These are phyloP conservation scores for Xylaria sp. DNA, from an alignment of 2,329 filamentous ascomycete genomes.

Conservation along the genomic window DNA sequence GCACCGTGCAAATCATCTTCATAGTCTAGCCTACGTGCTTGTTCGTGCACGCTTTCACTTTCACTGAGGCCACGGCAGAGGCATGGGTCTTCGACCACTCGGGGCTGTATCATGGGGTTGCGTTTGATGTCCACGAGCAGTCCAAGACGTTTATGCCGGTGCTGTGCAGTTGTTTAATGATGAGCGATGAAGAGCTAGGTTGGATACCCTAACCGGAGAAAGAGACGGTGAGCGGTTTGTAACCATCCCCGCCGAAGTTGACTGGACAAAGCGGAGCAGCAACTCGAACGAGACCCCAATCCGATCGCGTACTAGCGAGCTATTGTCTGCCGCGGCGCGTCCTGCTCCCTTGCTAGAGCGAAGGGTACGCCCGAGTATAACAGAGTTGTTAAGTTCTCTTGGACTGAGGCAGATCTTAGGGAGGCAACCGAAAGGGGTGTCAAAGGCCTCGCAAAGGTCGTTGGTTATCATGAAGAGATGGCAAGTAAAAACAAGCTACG, in stretches of 20 bases:
- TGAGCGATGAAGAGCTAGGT: not conserved
- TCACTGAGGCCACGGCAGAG: not conserved
- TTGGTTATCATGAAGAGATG: not conserved
- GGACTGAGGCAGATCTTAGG: not conserved
- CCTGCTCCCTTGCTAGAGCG: not conserved
- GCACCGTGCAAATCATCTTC: not conserved
- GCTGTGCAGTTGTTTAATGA: not conserved
- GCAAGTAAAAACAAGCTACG: slow-evolving; percentile 1
- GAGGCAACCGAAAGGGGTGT: slow-evolving; percentile 1
- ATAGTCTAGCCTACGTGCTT: not conserved
- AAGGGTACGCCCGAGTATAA: not conserved
- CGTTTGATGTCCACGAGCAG: not conserved
- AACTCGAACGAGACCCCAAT: not conserved
- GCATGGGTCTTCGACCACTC: slow-evolving; percentile 4
- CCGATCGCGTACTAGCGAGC: not conserved
- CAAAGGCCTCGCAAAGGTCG: not conserved
- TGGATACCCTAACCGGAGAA: not conserved
- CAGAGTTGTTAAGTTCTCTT: not conserved
- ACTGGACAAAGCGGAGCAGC: not conserved
- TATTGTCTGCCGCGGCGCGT: not conserved
- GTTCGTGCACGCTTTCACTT: slow-evolving; percentile 1
- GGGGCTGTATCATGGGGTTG: not conserved
- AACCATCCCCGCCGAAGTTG: not conserved
- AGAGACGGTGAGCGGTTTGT: not conserved
- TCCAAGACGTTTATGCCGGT: not conserved